Conservation (phyloP, 306 rosid genomes). For the Carpinus viminea region DNA sequence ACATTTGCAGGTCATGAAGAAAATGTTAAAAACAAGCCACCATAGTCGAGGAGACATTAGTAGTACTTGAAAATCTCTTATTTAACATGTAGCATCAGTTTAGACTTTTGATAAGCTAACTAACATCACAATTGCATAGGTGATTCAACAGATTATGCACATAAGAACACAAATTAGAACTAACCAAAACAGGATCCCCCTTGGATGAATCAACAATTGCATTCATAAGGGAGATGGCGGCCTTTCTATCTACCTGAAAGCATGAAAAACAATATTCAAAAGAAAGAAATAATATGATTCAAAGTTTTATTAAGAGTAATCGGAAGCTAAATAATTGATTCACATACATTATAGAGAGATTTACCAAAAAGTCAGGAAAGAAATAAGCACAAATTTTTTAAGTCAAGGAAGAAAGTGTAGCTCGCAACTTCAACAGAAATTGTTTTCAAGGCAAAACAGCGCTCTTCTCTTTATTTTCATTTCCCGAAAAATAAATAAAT, state of each 20-base stretch:
- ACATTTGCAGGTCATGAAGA: slow-evolving; percentile 22
- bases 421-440: slow-evolving; percentile 9
- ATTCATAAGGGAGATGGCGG: slow-evolving; percentile 57
- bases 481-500: not conserved
- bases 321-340: not conserved
- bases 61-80: slow-evolving; percentile 15
- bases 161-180: slow-evolving; percentile 31
- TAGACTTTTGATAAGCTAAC: slow-evolving; percentile 14
- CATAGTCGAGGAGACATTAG: slow-evolving; percentile 6
- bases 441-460: not conserved
- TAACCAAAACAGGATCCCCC: slow-evolving; percentile 70
- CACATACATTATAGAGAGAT: slow-evolving; percentile 14
- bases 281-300: not conserved
- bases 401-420: not conserved
- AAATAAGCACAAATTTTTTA: not conserved
- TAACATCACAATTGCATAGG: not conserved
- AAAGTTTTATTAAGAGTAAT: slow-evolving; percentile 10
- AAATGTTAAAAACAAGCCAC: slow-evolving; percentile 10
- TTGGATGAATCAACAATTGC: slow-evolving; percentile 51
- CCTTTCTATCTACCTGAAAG: slow-evolving; percentile 71
- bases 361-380: not conserved
- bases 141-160: slow-evolving; percentile 3
- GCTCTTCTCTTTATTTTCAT: not conserved
- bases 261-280: slow-evolving; percentile 25
- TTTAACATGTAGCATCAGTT: not conserved